Evolutionary conservation across 768 basidiomycete species (phyloP).

Genomic region (Collybia nuda): DNA sequence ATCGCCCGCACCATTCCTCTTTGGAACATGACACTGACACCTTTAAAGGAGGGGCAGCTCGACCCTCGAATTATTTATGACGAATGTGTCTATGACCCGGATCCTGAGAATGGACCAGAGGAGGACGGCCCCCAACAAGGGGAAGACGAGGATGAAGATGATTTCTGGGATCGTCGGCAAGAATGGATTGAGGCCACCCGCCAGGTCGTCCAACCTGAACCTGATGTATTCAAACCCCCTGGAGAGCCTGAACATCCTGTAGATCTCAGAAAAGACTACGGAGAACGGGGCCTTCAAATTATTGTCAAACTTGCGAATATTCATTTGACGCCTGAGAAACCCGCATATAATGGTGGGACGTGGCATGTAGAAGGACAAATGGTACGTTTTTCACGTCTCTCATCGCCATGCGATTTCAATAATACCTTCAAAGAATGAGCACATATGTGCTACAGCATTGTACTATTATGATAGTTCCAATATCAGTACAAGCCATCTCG

Average conservation of each 20-base stretch:
- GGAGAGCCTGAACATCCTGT: neutral
- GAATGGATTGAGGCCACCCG: slow-evolving; percentile 9
- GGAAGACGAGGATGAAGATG: slow-evolving; percentile 17
- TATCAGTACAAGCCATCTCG: slow-evolving; percentile 26
- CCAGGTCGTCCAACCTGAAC: slow-evolving; percentile 12
- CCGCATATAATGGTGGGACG: slow-evolving; percentile 31
- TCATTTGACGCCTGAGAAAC: slow-evolving; percentile 33
- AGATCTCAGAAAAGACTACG: slow-evolving; percentile 13
- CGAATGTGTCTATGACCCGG: slow-evolving; percentile 9
- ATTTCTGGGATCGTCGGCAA: slow-evolving; percentile 11
- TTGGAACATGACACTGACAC: slow-evolving; percentile 25
- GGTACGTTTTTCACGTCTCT: neutral
- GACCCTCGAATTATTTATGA: slow-evolving; percentile 11
- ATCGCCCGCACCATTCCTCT: slow-evolving; percentile 25
- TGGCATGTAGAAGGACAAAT: slow-evolving; percentile 39
- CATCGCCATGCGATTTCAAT: no score
- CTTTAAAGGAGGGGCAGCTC: slow-evolving; percentile 1
- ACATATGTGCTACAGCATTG: slow-evolving; percentile 23
- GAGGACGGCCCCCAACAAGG: slow-evolving; percentile 14
- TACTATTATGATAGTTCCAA: slow-evolving; percentile 29
- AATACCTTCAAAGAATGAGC: slow-evolving; percentile 16
- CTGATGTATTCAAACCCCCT: slow-evolving; percentile 10
- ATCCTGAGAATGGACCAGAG: slow-evolving; percentile 5
- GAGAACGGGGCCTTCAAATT: slow-evolving; percentile 21
- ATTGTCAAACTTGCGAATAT: slow-evolving; percentile 33